A percentile compares a stretch with the other conserved stretches of the same genome.
These are phyloP conservation scores for Phoenix roebelenii DNA, from an alignment of 176 grass and related monocot species.

Conservation along the genomic window DNA sequence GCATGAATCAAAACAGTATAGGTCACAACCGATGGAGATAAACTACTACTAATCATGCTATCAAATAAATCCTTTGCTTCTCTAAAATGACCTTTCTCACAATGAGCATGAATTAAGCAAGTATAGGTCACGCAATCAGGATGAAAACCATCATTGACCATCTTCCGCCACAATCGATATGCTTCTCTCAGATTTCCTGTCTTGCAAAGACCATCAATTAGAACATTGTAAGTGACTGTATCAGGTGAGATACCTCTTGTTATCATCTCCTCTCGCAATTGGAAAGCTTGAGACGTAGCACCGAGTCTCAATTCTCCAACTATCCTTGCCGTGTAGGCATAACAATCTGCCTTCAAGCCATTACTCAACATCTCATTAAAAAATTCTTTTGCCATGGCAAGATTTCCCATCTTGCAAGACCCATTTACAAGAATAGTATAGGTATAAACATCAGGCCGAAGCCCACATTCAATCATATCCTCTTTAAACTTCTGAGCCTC, in stretches of 20 bases:
- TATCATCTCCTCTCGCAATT: constrained; percentile 52
- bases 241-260: constrained; percentile 39
- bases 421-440: constrained; percentile 74
- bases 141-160: constrained; percentile 51
- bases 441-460: constrained; percentile 42
- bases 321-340: constrained; percentile 63
- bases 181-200: constrained; percentile 55
- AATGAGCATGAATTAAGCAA: constrained; percentile 74
- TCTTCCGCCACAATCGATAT: constrained; percentile 34
- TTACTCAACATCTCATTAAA: constrained; percentile 62
- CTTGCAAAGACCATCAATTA: constrained; percentile 69
- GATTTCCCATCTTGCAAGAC: constrained; percentile 37
- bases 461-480: constrained; percentile 36
- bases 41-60: constrained; percentile 33
- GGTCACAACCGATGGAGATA: constrained; percentile 48
- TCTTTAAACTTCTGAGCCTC: constrained; percentile 46
- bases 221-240: constrained; percentile 59
- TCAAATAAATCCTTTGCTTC: constrained; percentile 44
- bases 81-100: constrained; percentile 38
- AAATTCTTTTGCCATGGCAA: constrained; percentile 33
- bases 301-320: constrained; percentile 38
- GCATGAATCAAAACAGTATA: constrained; percentile 66
- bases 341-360: constrained; percentile 38
- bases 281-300: constrained; percentile 26
- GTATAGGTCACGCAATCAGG: constrained; percentile 70